phyloP scores from a whole-genome alignment of 305 asterid species.

The Plantago lanceolata region DNA sequence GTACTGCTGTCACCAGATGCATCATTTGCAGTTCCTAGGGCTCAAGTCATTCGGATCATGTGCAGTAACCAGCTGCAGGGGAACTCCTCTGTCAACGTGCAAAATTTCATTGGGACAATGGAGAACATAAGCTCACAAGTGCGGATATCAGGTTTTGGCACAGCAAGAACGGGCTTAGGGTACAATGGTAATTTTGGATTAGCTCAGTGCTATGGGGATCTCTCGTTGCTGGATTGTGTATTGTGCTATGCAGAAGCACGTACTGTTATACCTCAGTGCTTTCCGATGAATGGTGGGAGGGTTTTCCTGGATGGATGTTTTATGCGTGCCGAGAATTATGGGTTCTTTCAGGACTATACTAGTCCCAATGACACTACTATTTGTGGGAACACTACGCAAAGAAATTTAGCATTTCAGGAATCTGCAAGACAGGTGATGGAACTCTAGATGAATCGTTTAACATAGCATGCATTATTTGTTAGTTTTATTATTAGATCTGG shows the following conservation, averaged over 20 bases:
- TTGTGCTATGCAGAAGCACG: slow-evolving; percentile 10
- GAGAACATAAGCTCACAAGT: slow-evolving; percentile 5
- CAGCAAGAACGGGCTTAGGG: neutral
- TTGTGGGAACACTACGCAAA: slow-evolving; percentile 1
- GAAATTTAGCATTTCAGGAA: neutral
- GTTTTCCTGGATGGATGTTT: slow-evolving; percentile 3
- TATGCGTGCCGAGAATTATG: slow-evolving; percentile 7
- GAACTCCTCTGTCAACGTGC: neutral
- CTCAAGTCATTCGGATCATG: neutral
- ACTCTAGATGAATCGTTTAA: neutral
- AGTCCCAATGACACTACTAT: neutral
- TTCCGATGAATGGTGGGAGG: slow-evolving; percentile 6
- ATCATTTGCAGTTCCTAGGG: slow-evolving; percentile 2
- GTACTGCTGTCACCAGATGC: slow-evolving; percentile 5
- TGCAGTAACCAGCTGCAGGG: neutral
- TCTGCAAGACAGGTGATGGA: slow-evolving; percentile 7
- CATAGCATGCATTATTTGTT: too few relatives aligned
- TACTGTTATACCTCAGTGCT: slow-evolving; percentile 2
- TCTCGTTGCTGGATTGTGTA: too few relatives aligned
- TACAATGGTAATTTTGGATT: neutral
- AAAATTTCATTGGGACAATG: neutral
- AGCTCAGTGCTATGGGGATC: slow-evolving; percentile 14
- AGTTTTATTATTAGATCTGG: too few relatives aligned
- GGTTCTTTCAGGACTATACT: slow-evolving; percentile 2
- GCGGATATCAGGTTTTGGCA: neutral